Base-by-base conservation (phyloP, 352 stramenopile genomes). In the Pythium dissimile region DNA sequence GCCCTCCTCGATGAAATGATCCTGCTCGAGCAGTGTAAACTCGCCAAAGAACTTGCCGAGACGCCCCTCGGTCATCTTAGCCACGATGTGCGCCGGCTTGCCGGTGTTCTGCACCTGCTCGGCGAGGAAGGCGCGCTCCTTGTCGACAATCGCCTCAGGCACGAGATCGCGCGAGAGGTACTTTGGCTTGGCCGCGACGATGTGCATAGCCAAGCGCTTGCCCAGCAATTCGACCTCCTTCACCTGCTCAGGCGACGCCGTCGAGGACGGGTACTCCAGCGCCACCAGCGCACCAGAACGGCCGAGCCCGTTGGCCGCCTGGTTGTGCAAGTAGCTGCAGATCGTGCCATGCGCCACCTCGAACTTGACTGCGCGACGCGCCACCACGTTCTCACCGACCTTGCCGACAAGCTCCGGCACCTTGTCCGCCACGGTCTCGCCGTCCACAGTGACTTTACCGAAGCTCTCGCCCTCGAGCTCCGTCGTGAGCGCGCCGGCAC, bases 131-230 rank as follows among this genome's bases (percentile, higher is more conserved):
- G 80, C 77, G 39, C 86, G 89, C 75, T 98, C 95, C 63, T 97
- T 97, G 27, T 92, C 80, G 32, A 98, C 62, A 20, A 96, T 58
- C 20, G 88, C 74, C 27, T 77, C 68, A 1, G 95, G 94, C 30
- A 98, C 86, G 21, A 63, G 66, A n/a, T 89, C 81, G n/a, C 81
- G 71, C 72, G 84, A 86, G 20, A 98, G 67, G 73, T 97, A 98
- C 16, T 74, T 72, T 43, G 94, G 94, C 62, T 94, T 95, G 43
- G 92, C 91, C 15, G 94, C 95, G 18, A 98, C 95, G 54, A 98
- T 84, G 71, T 98, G 95, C 95, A 98, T 98, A 20, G 94, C 95
- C 39, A 98, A 69, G 60, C 89, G 94, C 64, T 97, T 97, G 27
- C 91, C 95, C 6, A 92, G 71, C 34, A 86, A 75, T 54, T 87